Evolutionary conservation across 2,329 filamentous ascomycete species (phyloP).

Genomic region (Colletotrichum nymphaeae): DNA sequence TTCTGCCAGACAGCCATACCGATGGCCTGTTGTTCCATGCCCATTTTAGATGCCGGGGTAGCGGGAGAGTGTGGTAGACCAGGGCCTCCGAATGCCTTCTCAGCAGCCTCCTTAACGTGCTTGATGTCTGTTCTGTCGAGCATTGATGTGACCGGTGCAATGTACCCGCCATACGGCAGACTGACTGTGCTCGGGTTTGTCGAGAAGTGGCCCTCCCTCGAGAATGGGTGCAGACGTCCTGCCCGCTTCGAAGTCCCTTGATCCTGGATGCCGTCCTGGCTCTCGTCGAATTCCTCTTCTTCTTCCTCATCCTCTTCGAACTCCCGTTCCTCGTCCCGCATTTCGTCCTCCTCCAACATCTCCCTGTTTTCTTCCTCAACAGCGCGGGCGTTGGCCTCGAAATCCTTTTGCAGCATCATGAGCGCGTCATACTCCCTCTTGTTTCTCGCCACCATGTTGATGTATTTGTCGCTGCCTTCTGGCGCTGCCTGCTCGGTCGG

Average conservation of each 20-base stretch:
- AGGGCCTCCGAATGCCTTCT: slow-evolving; percentile 79
- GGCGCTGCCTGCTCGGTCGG: slow-evolving; percentile 53
- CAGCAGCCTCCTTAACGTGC: slow-evolving; percentile 80
- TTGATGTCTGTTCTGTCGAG: slow-evolving; percentile 76
- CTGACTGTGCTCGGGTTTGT: slow-evolving; percentile 79
- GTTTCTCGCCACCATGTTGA: slow-evolving; percentile 62
- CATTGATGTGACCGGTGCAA: slow-evolving; percentile 76
- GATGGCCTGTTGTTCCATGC: slow-evolving; percentile 72
- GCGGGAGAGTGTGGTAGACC: slow-evolving; percentile 82
- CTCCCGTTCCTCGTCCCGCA: slow-evolving; percentile 49
- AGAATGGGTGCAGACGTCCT: slow-evolving; percentile 78
- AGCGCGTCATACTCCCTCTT: slow-evolving; percentile 67
- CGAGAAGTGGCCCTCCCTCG: slow-evolving; percentile 77
- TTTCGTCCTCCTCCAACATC: slow-evolving; percentile 50
- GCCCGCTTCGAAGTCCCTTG: slow-evolving; percentile 40
- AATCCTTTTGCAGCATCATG: slow-evolving; percentile 68
- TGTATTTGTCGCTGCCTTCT: slow-evolving; percentile 53
- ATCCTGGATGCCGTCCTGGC: slow-evolving; percentile 30
- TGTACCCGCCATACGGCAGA: slow-evolving; percentile 77
- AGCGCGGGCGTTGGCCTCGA: slow-evolving; percentile 53
- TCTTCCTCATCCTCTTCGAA: slow-evolving; percentile 42
- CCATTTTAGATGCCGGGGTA: slow-evolving; percentile 70
- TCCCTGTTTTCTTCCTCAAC: slow-evolving; percentile 45
- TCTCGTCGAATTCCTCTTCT: slow-evolving; percentile 49
- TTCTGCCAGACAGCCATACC: slow-evolving; percentile 71